Evolutionary conservation across 305 asterid species (phyloP), one percentile per base, ranked within the genome.

Genomic region (Caryopteris hybrid): DNA sequence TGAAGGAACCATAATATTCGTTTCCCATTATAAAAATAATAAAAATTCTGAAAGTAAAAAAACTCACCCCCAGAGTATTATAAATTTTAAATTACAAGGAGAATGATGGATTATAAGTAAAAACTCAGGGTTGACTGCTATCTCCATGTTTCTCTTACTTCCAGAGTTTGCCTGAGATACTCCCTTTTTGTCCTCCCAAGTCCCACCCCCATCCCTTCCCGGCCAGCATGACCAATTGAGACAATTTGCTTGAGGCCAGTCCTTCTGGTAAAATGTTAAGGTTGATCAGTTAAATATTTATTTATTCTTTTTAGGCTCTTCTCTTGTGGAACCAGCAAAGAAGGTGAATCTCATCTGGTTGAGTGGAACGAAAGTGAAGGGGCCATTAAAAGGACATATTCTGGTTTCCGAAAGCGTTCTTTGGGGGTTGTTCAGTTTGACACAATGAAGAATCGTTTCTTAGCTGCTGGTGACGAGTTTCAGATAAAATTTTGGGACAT

Each of bases 331-430:
- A 89, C 98, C 66, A 91, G 98, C 86, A 92, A 89, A 83, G 96
- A 92, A 48, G 96, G 98, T 29, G 98, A 92, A 77, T 92, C 96
- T 36, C 94, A 89, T 74, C 89, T 92, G 6, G 98, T 92, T 72
- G 98, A 92, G 83, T 92, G 98, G 98, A 89, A 92, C 73, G 98
- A 89, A 81, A 89, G 96, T 73, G 98, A 92, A 80, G 96, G 98
- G 78, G 96, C 96, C 66, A 91, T 92, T 66, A 92, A 85, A 81
- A 85, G 96, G 80, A 79, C 92, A 0, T 92, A 81, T 69, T 76
- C 91, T 73, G 98, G 98, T 74, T 92, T 92, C 64, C 86, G 95
- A 61, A 92, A 89, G 74, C 92, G 91, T 68, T 87, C 98, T 34
- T 74, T 87, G 72, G 96, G 98, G 61, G 98, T 89, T 23, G 95